phyloP scores from a whole-genome alignment of 257 asterid genomes.

The Parsonsia alboflavescens region DNA sequence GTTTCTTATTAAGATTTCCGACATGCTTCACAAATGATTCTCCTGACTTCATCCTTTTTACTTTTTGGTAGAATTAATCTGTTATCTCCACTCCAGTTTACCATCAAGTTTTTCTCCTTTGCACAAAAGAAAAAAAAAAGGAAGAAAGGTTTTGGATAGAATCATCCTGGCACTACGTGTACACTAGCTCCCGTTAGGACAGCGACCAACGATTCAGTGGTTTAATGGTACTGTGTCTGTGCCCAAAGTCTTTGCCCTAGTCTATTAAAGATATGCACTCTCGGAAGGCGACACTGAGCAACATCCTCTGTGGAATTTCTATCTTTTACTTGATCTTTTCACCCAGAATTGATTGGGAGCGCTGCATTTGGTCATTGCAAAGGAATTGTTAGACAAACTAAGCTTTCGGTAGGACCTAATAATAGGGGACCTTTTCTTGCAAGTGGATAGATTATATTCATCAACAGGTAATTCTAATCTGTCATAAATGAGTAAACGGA shows the following conservation, averaged over 20 bases:
- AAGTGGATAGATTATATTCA: slow-evolving; percentile 1
- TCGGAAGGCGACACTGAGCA: slow-evolving; percentile 1
- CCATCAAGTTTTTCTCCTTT: not conserved
- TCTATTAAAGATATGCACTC: not conserved
- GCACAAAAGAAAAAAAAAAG: no score
- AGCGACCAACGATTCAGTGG: no score
- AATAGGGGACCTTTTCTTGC: not conserved
- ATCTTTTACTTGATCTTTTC: not conserved
- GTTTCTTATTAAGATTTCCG: not conserved
- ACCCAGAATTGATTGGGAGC: not conserved
- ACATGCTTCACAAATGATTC: not conserved
- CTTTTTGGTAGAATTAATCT: not conserved
- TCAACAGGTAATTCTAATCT: not conserved
- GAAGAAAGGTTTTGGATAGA: not conserved
- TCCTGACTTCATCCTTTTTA: not conserved
- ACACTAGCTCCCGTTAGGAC: no score
- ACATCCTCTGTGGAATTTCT: not conserved
- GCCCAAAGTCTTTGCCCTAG: not conserved
- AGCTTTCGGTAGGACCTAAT: not conserved
- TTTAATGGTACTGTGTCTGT: not conserved
- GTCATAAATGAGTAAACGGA: not conserved
- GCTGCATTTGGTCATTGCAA: not conserved
- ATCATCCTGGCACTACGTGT: not conserved
- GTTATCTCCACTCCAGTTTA: no score
- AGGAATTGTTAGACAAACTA: not conserved